These are phyloP conservation scores for Trichoderma reesei DNA, from an alignment of 495 filamentous ascomycete genomes.

Conservation along the genomic window DNA sequence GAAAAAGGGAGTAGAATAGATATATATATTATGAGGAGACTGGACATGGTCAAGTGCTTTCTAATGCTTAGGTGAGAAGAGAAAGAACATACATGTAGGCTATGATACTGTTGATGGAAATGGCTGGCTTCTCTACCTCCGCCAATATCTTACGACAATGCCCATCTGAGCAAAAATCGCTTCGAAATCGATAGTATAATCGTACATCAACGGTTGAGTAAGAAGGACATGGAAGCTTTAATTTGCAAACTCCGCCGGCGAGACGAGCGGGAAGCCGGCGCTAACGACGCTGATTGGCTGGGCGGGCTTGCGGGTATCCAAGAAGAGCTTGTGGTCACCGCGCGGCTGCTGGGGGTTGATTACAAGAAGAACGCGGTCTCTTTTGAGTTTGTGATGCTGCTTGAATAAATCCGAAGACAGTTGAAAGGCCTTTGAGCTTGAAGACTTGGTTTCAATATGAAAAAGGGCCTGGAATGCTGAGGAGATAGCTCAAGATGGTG, in stretches of 20 bases:
- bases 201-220: neutral
- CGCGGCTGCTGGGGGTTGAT: neutral
- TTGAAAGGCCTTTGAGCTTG: too few relatives aligned
- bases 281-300: constrained; percentile 3
- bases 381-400: too few relatives aligned
- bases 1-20: too few relatives aligned
- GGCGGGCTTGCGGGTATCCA: neutral
- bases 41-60: too few relatives aligned
- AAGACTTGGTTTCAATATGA: neutral
- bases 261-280: constrained; percentile 4
- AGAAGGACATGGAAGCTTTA: neutral
- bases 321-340: neutral
- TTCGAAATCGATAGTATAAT: neutral
- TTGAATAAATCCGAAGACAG: too few relatives aligned
- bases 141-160: too few relatives aligned
- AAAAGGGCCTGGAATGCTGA: neutral
- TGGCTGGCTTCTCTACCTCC: too few relatives aligned
- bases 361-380: too few relatives aligned
- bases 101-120: too few relatives aligned
- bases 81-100: too few relatives aligned
- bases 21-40: too few relatives aligned
- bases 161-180: neutral
- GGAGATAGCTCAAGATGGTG: neutral
- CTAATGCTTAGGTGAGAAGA: too few relatives aligned
- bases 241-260: neutral